A percentile compares a stretch with the other conserved stretches of the same genome.
phyloP scores from a whole-genome alignment of 768 basidiomycete species.

The Daedaleopsis nitida region DNA sequence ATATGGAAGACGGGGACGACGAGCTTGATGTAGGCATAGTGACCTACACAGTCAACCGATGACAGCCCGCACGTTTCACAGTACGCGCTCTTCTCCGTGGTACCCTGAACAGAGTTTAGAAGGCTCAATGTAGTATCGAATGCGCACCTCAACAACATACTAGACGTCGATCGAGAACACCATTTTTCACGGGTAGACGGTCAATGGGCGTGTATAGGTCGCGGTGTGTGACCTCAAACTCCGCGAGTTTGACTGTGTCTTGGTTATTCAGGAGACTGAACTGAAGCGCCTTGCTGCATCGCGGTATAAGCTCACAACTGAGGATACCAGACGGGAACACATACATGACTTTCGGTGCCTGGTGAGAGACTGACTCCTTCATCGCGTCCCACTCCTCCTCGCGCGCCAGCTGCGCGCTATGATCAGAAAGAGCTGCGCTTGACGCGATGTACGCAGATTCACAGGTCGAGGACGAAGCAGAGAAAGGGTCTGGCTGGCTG shows the following conservation, averaged over 20 bases:
- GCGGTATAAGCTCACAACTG: not conserved
- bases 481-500: not conserved
- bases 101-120: conserved; percentile 59
- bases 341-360: conserved; percentile 83
- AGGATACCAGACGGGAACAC: conserved; percentile 24
- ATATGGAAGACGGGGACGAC: conserved; percentile 97
- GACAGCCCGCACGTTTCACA: conserved; percentile 95
- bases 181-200: conserved; percentile 85
- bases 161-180: conserved; percentile 89
- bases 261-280: conserved; percentile 93
- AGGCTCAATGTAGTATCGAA: not conserved
- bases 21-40: conserved; percentile 98
- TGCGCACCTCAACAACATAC: conserved; percentile 39
- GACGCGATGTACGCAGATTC: not conserved
- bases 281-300: conserved; percentile 86
- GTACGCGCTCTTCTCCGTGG: conserved; percentile 87
- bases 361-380: conserved; percentile 82
- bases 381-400: conserved; percentile 36
- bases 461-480: not conserved
- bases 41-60: conserved; percentile 94
- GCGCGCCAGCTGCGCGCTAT: not conserved
- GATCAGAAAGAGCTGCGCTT: not conserved
- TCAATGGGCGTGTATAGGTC: conserved; percentile 88
- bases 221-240: conserved; percentile 93
- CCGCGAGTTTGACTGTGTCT: conserved; percentile 93